Base-by-base conservation (phyloP, 208 protist genomes). In the Phytomonas serpens region DNA sequence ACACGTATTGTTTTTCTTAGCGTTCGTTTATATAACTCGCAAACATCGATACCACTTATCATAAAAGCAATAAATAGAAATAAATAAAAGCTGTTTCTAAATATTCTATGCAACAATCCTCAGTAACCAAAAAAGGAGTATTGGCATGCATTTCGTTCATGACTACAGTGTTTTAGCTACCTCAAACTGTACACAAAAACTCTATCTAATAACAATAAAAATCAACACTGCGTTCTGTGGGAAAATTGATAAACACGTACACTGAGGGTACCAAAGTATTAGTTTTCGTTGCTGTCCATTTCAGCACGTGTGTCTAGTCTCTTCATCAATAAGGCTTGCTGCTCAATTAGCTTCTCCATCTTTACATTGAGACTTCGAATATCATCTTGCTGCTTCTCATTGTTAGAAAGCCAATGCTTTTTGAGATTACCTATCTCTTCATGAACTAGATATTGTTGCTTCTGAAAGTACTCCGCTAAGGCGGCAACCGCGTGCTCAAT, bases 401-500 rank as follows among this genome's bases (percentile, higher is more conserved):
- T 72, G 65, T 82, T 74, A 16, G 57, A 33, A 23, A 79, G 16
- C 47, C 47, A 57, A 0, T 57, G 47, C 23, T 6, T 57, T 57
- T 27, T 57, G 47, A 57, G 47, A 57, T 19, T 57, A 57, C 27
- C 47, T 11, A 84, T 62, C 34, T 80, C 65, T 16, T 71, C 67
- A 14, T 69, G 61, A 33, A 74, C 84, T 23, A 71, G 77, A 3
- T 68, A 57, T 23, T 85, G 63, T 40, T 82, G 66, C 16, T 66
- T 31, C 30, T 84, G 80, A 57, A 89, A 75, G 52, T 86, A 76
- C 52, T 72, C 64, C 19, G 76, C 77, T 19, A 93, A 63, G 37
- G 75, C 75, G n/a, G 80, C 75, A 6, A 86, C 74, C 9, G 77
- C 80, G n/a, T 80, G 69, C 52, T 94, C 89, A 19, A 89, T 70